phyloP scores from a whole-genome alignment of 805 yeast species.

The Blastobotrys americana region DNA sequence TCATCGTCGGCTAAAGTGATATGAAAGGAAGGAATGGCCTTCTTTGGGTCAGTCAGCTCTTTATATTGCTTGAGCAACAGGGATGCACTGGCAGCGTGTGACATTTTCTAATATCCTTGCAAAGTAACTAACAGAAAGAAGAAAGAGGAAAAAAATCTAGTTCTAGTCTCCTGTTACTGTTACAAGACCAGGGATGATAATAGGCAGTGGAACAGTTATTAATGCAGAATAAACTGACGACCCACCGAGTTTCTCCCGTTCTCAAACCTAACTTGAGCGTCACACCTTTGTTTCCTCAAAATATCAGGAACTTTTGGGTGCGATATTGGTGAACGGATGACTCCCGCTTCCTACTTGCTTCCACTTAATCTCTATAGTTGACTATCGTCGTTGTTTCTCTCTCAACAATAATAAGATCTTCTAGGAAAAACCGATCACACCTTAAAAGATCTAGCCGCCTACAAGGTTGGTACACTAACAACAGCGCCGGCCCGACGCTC shows the following conservation, averaged over 20 bases:
- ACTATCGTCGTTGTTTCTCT: not conserved
- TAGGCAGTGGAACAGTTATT: too few species aligned
- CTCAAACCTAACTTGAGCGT: too few species aligned
- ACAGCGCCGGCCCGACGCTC: not conserved
- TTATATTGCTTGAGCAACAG: slow-evolving; percentile 84
- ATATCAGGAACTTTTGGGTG: too few species aligned
- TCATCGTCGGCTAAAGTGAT: slow-evolving; percentile 57
- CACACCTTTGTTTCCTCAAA: too few species aligned
- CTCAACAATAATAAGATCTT: not conserved
- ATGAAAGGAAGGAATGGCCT: slow-evolving; percentile 65
- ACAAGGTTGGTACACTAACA: not conserved
- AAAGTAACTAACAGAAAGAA: too few species aligned
- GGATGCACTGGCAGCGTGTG: slow-evolving; percentile 4
- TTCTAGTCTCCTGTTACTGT: too few species aligned
- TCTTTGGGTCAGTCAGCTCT: slow-evolving; percentile 88
- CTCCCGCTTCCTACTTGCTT: too few species aligned
- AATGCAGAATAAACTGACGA: too few species aligned
- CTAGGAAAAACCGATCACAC: not conserved
- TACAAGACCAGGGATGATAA: too few species aligned
- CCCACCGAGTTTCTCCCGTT: too few species aligned
- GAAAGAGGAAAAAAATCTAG: not conserved
- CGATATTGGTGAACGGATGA: too few species aligned
- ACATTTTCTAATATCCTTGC: slow-evolving; percentile 1
- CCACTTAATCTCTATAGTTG: too few species aligned
- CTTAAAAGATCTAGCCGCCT: not conserved